A percentile compares a stretch with the other conserved stretches of the same genome.
phyloP scores from a whole-genome alignment of 1,139 yeast species.

The Suhomyces atakaporum region DNA sequence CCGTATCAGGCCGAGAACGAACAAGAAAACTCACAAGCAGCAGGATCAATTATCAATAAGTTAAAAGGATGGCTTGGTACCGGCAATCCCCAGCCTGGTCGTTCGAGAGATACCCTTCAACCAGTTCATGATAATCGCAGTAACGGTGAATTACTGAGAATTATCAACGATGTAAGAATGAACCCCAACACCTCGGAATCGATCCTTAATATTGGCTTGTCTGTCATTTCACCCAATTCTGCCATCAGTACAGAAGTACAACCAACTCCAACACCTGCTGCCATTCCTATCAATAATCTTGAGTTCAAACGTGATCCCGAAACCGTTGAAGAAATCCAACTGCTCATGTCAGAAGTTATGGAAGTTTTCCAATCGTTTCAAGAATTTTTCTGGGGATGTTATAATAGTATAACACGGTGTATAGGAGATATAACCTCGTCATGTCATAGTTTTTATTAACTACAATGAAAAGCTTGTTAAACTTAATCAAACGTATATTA shows the following conservation, averaged over 20 bases:
- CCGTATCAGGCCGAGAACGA: slow-evolving; percentile 29
- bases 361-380: slow-evolving; percentile 1
- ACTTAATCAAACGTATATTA: slow-evolving; percentile 1
- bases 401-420: background rate
- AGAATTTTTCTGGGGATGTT: background rate
- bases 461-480: too few species aligned
- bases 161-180: slow-evolving; percentile 2
- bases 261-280: slow-evolving; percentile 6
- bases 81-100: background rate
- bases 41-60: background rate
- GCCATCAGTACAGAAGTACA: too few species aligned
- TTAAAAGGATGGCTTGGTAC: slow-evolving; percentile 6
- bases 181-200: slow-evolving; percentile 15
- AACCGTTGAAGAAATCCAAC: slow-evolving; percentile 3
- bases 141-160: background rate
- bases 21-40: background rate
- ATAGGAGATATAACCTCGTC: background rate
- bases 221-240: background rate
- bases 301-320: background rate
- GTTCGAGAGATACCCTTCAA: background rate
- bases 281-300: slow-evolving; percentile 2
- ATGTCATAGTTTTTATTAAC: slow-evolving; percentile 1
- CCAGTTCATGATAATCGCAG: background rate
- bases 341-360: slow-evolving; percentile 4
- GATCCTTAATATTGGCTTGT: slow-evolving; percentile 1